A percentile compares a stretch with the other conserved stretches of the same genome.
Conservation (phyloP, 768 basidiomycete species). For the Mycena epipterygia region DNA sequence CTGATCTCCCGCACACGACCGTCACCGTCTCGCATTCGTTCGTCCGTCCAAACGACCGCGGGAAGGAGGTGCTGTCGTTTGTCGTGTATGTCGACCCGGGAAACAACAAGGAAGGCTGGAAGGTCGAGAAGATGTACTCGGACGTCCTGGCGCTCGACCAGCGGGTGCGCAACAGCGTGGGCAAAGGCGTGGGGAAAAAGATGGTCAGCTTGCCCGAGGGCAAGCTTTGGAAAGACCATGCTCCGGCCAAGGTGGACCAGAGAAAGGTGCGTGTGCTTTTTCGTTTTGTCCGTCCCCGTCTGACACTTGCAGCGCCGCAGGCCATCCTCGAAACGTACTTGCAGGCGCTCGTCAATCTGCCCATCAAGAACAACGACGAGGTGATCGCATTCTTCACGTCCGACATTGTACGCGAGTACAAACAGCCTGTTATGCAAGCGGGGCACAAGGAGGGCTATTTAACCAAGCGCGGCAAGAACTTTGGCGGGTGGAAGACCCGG, state of each 20-base stretch:
- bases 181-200: slow-evolving; percentile 81
- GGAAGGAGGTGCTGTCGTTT: slow-evolving; percentile 94
- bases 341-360: slow-evolving; percentile 84
- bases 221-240: slow-evolving; percentile 96
- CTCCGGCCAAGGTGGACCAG: slow-evolving; percentile 96
- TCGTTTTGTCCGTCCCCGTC: slow-evolving; percentile 19
- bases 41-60: slow-evolving; percentile 89
- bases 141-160: slow-evolving; percentile 93
- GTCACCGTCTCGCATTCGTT: slow-evolving; percentile 84
- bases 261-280: slow-evolving; percentile 76
- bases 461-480: slow-evolving; percentile 97
- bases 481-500: slow-evolving; percentile 97
- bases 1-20: slow-evolving; percentile 80
- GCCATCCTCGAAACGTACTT: slow-evolving; percentile 88
- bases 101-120: slow-evolving; percentile 80
- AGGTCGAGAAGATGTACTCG: slow-evolving; percentile 93
- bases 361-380: slow-evolving; percentile 90
- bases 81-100: slow-evolving; percentile 82
- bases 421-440: slow-evolving; percentile 81
- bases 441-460: slow-evolving; percentile 96
- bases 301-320: slow-evolving; percentile 49
- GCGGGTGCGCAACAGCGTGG: slow-evolving; percentile 75
- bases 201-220: slow-evolving; percentile 90
- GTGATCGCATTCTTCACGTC: slow-evolving; percentile 94
- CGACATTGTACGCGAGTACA: slow-evolving; percentile 84